Conservation (phyloP, 1,139 yeast species). For the Diutina pseudorugosa region DNA sequence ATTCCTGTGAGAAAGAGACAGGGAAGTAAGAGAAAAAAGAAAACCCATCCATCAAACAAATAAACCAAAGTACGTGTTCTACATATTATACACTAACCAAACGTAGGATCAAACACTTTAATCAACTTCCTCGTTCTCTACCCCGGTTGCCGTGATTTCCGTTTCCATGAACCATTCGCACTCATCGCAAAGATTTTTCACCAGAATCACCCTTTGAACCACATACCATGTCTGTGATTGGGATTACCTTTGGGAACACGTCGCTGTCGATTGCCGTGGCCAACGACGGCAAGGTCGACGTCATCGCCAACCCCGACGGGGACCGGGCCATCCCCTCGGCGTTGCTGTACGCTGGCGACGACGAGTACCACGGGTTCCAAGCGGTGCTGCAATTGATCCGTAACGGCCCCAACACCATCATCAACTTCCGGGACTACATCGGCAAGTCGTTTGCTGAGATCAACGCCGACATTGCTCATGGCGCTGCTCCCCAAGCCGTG, state of each 20-base stretch:
- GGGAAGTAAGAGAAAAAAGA: no score
- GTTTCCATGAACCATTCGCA: no score
- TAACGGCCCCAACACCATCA: constrained; percentile 77
- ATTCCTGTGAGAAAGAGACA: no score
- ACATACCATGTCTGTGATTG: constrained; percentile 45
- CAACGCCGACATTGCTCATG: constrained; percentile 47
- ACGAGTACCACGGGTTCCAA: constrained; percentile 96
- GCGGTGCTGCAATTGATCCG: constrained; percentile 88
- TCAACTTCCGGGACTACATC: constrained; percentile 87
- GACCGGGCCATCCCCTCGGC: constrained; percentile 95
- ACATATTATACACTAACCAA: no score
- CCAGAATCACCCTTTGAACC: no score
- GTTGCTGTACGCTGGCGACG: constrained; percentile 82
- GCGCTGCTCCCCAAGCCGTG: constrained; percentile 60
- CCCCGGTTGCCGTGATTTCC: no score
- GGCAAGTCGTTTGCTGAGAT: constrained; percentile 65
- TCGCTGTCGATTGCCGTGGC: constrained; percentile 91
- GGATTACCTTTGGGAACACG: constrained; percentile 94
- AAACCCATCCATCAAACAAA: no score
- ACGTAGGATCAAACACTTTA: no score
- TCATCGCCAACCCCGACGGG: constrained; percentile 98
- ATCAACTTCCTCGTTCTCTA: no score
- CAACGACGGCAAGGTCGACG: constrained; percentile 87
- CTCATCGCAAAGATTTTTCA: background rate
- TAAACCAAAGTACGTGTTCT: no score